Evolutionary conservation across 352 stramenopile genomes (phyloP).

Genomic region (Pseudoperonospora humuli): DNA sequence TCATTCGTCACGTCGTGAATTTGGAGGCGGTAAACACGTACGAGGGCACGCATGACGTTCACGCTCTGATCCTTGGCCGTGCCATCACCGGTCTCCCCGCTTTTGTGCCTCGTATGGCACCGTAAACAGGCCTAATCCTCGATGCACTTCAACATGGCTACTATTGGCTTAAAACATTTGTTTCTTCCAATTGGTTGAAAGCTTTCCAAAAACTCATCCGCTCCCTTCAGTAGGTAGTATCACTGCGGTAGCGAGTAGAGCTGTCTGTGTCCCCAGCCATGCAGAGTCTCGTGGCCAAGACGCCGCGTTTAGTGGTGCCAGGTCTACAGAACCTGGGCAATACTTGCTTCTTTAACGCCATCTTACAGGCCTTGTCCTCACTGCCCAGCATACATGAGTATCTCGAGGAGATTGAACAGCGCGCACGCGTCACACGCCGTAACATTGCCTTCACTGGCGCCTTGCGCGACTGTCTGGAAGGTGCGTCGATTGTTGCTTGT

Average conservation of each 20-base stretch:
- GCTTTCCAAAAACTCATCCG: conserved; percentile 4
- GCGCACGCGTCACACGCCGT: conserved; percentile 23
- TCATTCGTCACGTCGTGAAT: conserved; percentile 97
- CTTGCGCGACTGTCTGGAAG: conserved; percentile 56
- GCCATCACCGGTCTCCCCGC: conserved; percentile 94
- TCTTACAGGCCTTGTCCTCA: conserved; percentile 75
- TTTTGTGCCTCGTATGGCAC: conserved; percentile 87
- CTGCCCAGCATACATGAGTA: conserved; percentile 66
- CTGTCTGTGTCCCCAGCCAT: too few relatives aligned
- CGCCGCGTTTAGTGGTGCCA: conserved; percentile 16
- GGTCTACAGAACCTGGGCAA: conserved; percentile 88
- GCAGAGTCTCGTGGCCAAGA: conserved; percentile 17
- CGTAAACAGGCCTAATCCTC: conserved; percentile 21
- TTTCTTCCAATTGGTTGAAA: conserved; percentile 10
- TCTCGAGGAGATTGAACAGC: conserved; percentile 50
- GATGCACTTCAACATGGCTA: neutral
- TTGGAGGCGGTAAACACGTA: conserved; percentile 99
- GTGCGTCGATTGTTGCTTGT: conserved; percentile 19
- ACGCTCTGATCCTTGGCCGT: conserved; percentile 96
- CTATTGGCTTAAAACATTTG: neutral
- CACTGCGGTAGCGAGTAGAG: neutral
- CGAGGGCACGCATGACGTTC: conserved; percentile 97
- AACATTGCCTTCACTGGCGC: conserved; percentile 53
- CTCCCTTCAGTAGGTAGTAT: neutral
- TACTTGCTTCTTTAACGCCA: conserved; percentile 88